Conservation (phyloP, 108 stramenopile genomes). For the Aureococcus anophagefferens region DNA sequence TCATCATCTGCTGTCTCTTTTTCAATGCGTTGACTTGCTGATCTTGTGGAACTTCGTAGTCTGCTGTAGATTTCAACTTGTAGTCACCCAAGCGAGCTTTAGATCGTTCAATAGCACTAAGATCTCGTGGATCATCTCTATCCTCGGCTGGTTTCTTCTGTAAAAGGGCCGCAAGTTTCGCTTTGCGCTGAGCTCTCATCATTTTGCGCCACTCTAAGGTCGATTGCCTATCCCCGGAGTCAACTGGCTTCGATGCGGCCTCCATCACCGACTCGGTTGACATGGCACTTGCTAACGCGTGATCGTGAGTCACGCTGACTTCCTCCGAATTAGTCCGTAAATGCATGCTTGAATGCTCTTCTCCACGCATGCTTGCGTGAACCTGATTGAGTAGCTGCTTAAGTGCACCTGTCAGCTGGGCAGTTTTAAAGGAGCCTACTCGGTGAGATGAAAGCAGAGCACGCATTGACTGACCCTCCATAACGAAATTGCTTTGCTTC, state of each 20-base stretch:
- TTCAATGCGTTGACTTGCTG: slow-evolving; percentile 43
- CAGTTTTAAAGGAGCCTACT: slow-evolving; percentile 2
- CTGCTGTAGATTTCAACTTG: slow-evolving; percentile 41
- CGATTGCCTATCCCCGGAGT: no score
- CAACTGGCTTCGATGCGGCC: no score
- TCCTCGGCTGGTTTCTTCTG: slow-evolving; percentile 31
- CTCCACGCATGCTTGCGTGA: no score
- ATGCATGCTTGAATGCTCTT: no score
- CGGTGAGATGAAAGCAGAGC: background rate
- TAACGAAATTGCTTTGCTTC: background rate
- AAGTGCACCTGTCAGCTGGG: no score
- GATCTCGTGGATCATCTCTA: slow-evolving; percentile 40
- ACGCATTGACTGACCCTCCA: slow-evolving; percentile 16
- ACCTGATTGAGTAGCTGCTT: no score
- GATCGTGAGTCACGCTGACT: no score
- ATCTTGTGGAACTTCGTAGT: slow-evolving; percentile 46
- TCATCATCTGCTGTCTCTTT: slow-evolving; percentile 39
- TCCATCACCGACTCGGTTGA: no score
- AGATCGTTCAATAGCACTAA: slow-evolving; percentile 30
- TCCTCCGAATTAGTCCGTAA: no score
- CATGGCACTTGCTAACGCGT: no score
- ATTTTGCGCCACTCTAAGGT: slow-evolving; percentile 27
- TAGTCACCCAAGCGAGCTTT: slow-evolving; percentile 35
- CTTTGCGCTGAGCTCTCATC: slow-evolving; percentile 20
- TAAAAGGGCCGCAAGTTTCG: slow-evolving; percentile 13